Conservation (phyloP, 148 eudicot species). For the Polygonum aviculare region DNA sequence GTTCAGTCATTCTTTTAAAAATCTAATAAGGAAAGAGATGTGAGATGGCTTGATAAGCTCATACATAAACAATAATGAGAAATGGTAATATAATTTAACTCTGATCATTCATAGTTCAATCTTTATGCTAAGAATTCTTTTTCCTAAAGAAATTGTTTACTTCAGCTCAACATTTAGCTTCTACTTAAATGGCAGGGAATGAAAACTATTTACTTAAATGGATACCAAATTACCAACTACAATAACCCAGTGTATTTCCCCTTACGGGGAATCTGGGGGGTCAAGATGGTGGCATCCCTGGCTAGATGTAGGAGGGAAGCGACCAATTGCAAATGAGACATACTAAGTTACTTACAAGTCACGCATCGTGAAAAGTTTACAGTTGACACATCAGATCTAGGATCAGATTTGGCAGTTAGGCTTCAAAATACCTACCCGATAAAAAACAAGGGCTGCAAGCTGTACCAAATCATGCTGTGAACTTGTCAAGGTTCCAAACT, state of each 20-base stretch:
- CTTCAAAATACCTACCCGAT: constrained; percentile 45
- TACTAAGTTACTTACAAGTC: not conserved
- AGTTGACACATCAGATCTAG: not conserved
- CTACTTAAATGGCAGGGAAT: not conserved
- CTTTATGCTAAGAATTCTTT: not conserved
- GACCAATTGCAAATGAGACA: not conserved
- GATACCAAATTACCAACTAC: no score
- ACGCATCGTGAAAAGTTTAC: not conserved
- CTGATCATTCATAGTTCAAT: not conserved
- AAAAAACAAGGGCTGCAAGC: constrained; percentile 81
- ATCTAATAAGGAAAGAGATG: not conserved
- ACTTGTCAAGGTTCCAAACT: constrained; percentile 49
- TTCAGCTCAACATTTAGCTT: not conserved
- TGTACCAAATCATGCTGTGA: constrained; percentile 62
- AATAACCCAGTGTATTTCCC: no score
- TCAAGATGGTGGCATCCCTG: no score
- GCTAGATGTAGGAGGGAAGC: no score
- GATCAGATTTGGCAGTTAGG: not conserved
- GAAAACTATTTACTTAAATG: not conserved
- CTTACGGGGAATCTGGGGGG: no score
- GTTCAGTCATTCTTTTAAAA: not conserved
- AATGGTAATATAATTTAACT: not conserved
- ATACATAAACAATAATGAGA: not conserved
- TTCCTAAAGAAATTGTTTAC: not conserved
- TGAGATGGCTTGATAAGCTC: not conserved